These are phyloP conservation scores for Wickerhamiella spandovensis DNA, from an alignment of 805 yeast genomes.

Conservation along the genomic window DNA sequence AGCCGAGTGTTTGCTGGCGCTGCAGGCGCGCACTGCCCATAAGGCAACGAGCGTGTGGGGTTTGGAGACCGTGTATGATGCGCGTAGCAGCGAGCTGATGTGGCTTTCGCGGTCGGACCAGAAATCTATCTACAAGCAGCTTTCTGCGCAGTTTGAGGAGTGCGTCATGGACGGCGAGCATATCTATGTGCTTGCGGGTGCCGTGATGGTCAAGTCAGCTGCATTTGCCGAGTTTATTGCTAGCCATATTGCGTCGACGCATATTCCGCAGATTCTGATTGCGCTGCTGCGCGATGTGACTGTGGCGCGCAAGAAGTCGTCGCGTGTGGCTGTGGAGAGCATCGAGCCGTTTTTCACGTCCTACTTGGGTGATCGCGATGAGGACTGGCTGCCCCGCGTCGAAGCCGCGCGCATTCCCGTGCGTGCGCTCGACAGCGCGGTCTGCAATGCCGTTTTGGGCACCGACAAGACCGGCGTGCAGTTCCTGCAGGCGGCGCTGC, in stretches of 20 bases:
- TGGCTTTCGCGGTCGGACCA: conserved; percentile 51
- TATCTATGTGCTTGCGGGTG: conserved; percentile 27
- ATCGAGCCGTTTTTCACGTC: not conserved
- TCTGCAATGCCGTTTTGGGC: conserved; percentile 47
- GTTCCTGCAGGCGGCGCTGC: conserved; percentile 43
- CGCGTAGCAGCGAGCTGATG: conserved; percentile 32
- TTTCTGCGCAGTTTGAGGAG: conserved; percentile 30
- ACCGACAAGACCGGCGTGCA: conserved; percentile 52
- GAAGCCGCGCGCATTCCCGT: conserved; percentile 37
- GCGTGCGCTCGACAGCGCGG: conserved; percentile 39
- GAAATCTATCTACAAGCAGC: conserved; percentile 27
- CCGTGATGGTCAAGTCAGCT: conserved; percentile 16
- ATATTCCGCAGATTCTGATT: conserved; percentile 44
- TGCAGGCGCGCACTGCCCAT: conserved; percentile 3
- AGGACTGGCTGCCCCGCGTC: conserved; percentile 32
- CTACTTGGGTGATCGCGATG: not conserved
- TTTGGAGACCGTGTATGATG: conserved; percentile 39
- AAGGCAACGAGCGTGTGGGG: conserved; percentile 22
- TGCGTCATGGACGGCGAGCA: conserved; percentile 39
- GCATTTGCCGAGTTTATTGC: conserved; percentile 18
- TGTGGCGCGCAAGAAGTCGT: not conserved
- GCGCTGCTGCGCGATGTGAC: conserved; percentile 34
- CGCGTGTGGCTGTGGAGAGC: not conserved
- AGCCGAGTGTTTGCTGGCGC: conserved; percentile 12
- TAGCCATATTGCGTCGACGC: conserved; percentile 23